Evolutionary conservation across 352 stramenopile genomes (phyloP), one percentile per base, ranked within the genome.

Genomic region (Achlya hypogyna): DNA sequence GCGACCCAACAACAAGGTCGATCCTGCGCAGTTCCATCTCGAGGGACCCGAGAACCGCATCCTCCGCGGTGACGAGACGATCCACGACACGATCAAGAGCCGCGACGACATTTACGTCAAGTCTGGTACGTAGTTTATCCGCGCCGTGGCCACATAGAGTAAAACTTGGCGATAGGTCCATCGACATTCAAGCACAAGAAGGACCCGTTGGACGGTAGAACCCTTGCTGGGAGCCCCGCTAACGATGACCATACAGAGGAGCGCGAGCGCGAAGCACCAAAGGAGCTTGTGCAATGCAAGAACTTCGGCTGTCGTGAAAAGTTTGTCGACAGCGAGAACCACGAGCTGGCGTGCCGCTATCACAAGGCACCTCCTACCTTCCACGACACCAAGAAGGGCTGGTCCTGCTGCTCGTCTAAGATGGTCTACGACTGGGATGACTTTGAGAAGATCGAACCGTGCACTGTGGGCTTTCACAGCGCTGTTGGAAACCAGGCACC

Each of bases 371-470:
- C 88, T 35, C 88, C 88, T 52, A 78, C 88, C 16, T 96, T 96
- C 74, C 88, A 96, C 71, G 88, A 96, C 69, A 87, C 84, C 59
- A 95, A 95, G 75, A 96, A 96, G 64, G 85, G 88, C 72, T 96
- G 88, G 88, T 80, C 84, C 49, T 96, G 88, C 76, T 96, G 88
- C 76, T 86, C 84, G 64, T 81, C 75, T 65, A 91, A 87, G 71
- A 93, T 95, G 82, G 85, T 97, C 16, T 98, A 97, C 76, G 91
- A 98, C 78, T 98, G 92, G 89, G 92, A 98, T 72, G 87, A 96
- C 73, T 98, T 98, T 73, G 84, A 97, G 72, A 89, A 89, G 71
- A 93, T 93, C 65, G 74, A 86, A 67, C 72, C 79, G 49, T 94
- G 83, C 56, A 71, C 82, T 31, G 72, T 92, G 22, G 74, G 82